A percentile compares a stretch with the other conserved stretches of the same genome.
phyloP scores from a whole-genome alignment of 106 monocot species.

The Alisma plantagoaquatica region DNA sequence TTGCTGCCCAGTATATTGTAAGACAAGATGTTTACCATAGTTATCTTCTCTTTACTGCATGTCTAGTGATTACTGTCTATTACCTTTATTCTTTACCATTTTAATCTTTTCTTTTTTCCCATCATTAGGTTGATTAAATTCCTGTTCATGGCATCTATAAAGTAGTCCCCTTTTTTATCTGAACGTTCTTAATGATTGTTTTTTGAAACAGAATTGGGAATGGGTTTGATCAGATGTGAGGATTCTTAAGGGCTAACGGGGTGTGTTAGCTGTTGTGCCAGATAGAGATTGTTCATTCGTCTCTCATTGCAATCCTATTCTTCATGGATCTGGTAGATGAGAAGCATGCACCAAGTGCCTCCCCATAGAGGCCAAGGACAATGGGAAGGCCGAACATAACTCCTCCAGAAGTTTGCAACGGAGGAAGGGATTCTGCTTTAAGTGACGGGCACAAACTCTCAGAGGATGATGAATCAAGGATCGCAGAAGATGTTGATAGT shows the following conservation, averaged over 20 bases:
- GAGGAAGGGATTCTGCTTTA: conserved; percentile 13
- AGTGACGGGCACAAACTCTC: conserved; percentile 15
- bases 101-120: no score
- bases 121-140: no score
- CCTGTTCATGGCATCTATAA: no score
- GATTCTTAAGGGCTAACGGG: background rate
- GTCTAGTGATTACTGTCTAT: no score
- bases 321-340: conserved; percentile 59
- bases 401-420: conserved; percentile 18
- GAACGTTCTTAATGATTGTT: no score
- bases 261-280: conserved; percentile 6
- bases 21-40: no score
- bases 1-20: no score
- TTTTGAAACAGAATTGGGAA: no score
- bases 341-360: conserved; percentile 25
- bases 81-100: no score
- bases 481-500: background rate
- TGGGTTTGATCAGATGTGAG: no score
- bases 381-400: conserved; percentile 15
- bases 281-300: conserved; percentile 3
- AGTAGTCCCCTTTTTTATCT: no score
- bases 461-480: background rate
- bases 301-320: conserved; percentile 13
- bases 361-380: conserved; percentile 5
- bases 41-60: no score